Evolutionary conservation across 805 yeast species (phyloP).

Genomic region (Lipomyces yamadae): DNA sequence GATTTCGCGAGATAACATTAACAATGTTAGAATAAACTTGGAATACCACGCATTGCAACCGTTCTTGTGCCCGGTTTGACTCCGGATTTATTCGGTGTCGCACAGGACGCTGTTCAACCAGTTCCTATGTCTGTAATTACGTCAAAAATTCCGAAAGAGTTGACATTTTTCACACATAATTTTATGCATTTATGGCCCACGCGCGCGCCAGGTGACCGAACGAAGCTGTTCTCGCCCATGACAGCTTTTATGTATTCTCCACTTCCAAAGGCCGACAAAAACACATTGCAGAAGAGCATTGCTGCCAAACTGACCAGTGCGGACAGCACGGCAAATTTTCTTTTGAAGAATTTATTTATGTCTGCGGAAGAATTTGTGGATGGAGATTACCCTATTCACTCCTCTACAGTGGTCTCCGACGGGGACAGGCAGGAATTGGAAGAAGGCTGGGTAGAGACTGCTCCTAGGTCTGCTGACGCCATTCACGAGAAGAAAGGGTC

Average conservation of each 20-base stretch:
- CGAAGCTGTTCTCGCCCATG: conserved; percentile 58
- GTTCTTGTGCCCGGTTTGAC: conserved; percentile 70
- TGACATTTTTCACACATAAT: conserved; percentile 47
- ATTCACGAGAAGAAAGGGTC: conserved; percentile 7
- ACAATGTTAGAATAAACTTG: conserved; percentile 48
- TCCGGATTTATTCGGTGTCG: conserved; percentile 51
- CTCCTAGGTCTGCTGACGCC: conserved; percentile 50
- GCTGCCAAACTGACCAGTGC: conserved; percentile 41
- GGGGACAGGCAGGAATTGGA: conserved; percentile 26
- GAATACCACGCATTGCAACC: conserved; percentile 60
- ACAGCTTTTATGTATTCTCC: conserved; percentile 63
- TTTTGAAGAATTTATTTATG: conserved; percentile 58
- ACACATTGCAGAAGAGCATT: conserved; percentile 45
- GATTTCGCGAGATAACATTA: conserved; percentile 2
- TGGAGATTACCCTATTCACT: conserved; percentile 67
- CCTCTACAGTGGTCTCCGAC: conserved; percentile 39
- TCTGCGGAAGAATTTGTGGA: conserved; percentile 54
- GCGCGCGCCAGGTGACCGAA: conserved; percentile 68
- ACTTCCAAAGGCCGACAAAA: conserved; percentile 60
- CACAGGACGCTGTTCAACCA: conserved; percentile 26
- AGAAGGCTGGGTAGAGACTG: conserved; percentile 61
- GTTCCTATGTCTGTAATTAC: not conserved
- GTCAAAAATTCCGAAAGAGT: conserved; percentile 21
- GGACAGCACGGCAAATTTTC: conserved; percentile 8
- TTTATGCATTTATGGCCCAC: conserved; percentile 57